A percentile compares a stretch with the other conserved stretches of the same genome.
Evolutionary conservation across 257 asterid species (phyloP).

Genomic region (Penstemon newberryi): DNA sequence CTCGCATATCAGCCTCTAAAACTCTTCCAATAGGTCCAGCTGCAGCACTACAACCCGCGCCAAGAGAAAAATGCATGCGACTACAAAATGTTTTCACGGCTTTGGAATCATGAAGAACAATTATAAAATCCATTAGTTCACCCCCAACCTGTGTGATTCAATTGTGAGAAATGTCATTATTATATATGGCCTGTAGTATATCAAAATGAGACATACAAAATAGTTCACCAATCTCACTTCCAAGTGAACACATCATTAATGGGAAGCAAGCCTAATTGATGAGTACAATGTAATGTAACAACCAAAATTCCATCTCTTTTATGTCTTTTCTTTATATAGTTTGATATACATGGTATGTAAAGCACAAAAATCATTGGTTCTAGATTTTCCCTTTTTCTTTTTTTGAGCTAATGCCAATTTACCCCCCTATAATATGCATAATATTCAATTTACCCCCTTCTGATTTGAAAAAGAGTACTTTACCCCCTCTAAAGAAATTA

Average conservation of each 20-base stretch:
- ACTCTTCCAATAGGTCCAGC: slow-evolving; percentile 99
- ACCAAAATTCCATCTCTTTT: too few species aligned
- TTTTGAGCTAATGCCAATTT: too few species aligned
- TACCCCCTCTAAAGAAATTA: too few species aligned
- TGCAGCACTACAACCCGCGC: slow-evolving; percentile 99
- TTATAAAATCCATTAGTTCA: slow-evolving; percentile 93
- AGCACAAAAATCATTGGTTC: slow-evolving; percentile 7
- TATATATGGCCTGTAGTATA: neutral
- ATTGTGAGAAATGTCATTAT: neutral
- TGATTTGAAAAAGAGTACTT: too few species aligned
- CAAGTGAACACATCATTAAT: slow-evolving; percentile 7
- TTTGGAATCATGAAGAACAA: slow-evolving; percentile 81
- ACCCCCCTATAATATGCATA: too few species aligned
- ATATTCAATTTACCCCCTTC: too few species aligned
- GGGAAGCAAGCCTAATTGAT: neutral
- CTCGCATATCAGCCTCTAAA: slow-evolving; percentile 93
- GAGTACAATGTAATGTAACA: neutral
- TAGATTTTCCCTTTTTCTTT: neutral
- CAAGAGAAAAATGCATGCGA: slow-evolving; percentile 97
- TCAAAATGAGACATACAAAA: neutral
- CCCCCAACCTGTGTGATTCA: slow-evolving; percentile 68
- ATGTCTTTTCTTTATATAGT: too few species aligned
- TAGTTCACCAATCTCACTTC: slow-evolving; percentile 5
- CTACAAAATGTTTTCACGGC: slow-evolving; percentile 97
- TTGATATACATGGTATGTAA: neutral